These are phyloP conservation scores for Microdochium trichocladiopsis DNA, from an alignment of 2,329 filamentous ascomycete species.

Conservation along the genomic window DNA sequence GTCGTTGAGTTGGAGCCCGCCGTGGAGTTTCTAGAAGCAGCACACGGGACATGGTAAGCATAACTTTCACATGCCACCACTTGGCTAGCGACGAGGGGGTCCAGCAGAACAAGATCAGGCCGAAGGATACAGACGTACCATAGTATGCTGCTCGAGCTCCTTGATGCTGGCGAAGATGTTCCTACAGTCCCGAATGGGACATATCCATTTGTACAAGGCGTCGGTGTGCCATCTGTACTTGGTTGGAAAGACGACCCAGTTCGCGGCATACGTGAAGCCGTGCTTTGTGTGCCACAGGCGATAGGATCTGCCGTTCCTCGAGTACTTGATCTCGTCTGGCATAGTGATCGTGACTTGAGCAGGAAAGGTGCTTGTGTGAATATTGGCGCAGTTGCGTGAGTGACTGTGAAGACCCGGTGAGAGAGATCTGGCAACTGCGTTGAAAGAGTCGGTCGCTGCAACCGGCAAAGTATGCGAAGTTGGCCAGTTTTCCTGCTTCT, in stretches of 20 bases:
- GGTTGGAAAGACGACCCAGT: background rate
- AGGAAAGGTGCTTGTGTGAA: too few species aligned
- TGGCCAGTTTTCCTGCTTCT: too few species aligned
- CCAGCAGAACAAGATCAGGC: too few species aligned
- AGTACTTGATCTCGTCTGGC: background rate
- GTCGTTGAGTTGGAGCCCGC: background rate
- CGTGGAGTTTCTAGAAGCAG: background rate
- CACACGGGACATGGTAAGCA: too few species aligned
- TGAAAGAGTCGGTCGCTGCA: too few species aligned
- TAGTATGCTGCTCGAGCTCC: background rate
- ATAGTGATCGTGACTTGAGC: too few species aligned
- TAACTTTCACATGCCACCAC: too few species aligned
- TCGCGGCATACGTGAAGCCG: background rate
- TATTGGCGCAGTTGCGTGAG: too few species aligned
- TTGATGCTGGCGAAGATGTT: background rate
- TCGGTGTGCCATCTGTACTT: background rate
- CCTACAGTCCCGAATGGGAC: background rate
- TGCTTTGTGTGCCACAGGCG: background rate
- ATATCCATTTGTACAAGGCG: background rate
- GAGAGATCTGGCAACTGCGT: too few species aligned
- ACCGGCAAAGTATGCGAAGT: too few species aligned
- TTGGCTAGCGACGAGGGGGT: too few species aligned
- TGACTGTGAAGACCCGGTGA: too few species aligned
- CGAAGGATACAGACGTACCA: background rate
- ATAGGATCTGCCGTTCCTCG: background rate